Percentiles rank a stretch among this genome's conserved stretches.
Evolutionary conservation across 495 filamentous ascomycete genomes (phyloP).

Genomic region (Thozetella sp.): DNA sequence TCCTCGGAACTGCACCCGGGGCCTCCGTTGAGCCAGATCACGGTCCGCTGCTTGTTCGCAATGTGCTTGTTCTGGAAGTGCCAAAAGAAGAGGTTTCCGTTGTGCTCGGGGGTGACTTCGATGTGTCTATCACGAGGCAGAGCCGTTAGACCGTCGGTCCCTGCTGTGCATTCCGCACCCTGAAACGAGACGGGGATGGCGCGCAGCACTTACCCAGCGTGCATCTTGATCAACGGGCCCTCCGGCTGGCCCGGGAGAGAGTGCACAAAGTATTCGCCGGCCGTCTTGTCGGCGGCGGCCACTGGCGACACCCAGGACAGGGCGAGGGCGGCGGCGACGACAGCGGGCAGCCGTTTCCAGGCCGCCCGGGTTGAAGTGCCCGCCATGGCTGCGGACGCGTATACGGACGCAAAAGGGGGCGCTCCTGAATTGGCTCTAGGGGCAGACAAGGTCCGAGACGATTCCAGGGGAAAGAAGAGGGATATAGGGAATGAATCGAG

Average conservation of each 20-base stretch:
- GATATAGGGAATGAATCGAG: not conserved
- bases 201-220: constrained; percentile 79
- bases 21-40: constrained; percentile 97
- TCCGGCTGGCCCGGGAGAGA: constrained; percentile 83
- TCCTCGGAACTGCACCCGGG: constrained; percentile 97
- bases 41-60: constrained; percentile 86
- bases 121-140: constrained; percentile 80
- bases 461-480: constrained; percentile 4
- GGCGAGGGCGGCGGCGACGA: constrained; percentile 30
- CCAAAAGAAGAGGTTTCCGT: constrained; percentile 98
- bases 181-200: constrained; percentile 6
- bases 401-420: not conserved
- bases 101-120: constrained; percentile 78
- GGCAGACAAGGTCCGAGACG: constrained; percentile 2
- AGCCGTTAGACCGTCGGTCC: not conserved
- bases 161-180: constrained; percentile 22
- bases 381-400: constrained; percentile 20
- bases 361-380: constrained; percentile 16
- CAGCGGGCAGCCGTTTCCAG: constrained; percentile 34
- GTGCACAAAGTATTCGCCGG: constrained; percentile 88
- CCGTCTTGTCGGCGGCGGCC: constrained; percentile 41
- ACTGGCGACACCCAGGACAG: constrained; percentile 29
- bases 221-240: constrained; percentile 88
- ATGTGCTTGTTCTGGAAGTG: constrained; percentile 95
- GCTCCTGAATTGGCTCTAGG: not conserved